Evolutionary conservation across 148 eudicot genomes (phyloP).

Genomic region (Rhododendron vialii): DNA sequence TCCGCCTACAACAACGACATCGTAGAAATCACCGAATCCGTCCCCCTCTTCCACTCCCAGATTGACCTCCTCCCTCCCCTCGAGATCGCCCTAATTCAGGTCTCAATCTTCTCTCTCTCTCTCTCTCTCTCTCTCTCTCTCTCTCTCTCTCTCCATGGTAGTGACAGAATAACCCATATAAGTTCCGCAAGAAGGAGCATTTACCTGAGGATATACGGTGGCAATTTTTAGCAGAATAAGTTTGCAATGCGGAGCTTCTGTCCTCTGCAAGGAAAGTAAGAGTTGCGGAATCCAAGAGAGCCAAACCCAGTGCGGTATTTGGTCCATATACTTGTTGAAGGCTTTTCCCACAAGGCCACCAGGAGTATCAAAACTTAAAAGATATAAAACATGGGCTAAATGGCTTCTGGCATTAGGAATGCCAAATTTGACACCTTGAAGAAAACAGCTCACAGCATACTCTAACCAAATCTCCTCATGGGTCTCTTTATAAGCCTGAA

Average conservation of each 20-base stretch:
- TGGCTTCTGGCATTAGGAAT: constrained; percentile 93
- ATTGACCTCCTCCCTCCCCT: no score
- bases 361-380: constrained; percentile 95
- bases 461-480: constrained; percentile 95
- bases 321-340: constrained; percentile 90
- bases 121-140: no score
- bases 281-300: constrained; percentile 98
- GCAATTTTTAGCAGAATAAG: constrained; percentile 89
- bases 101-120: no score
- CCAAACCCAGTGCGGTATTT: constrained; percentile 98
- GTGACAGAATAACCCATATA: neutral
- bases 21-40: no score
- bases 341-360: constrained; percentile 87
- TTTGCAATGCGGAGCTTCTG: constrained; percentile 92
- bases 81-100: no score
- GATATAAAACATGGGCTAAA: constrained; percentile 92
- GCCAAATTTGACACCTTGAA: constrained; percentile 94
- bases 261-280: constrained; percentile 84
- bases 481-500: constrained; percentile 87
- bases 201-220: constrained; percentile 85
- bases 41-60: no score
- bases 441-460: constrained; percentile 96
- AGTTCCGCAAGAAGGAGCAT: constrained; percentile 11
- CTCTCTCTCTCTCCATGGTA: no score
- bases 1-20: no score